These are phyloP conservation scores for Atkinsonella texensis DNA, from an alignment of 2,329 filamentous ascomycete species.

Conservation along the genomic window DNA sequence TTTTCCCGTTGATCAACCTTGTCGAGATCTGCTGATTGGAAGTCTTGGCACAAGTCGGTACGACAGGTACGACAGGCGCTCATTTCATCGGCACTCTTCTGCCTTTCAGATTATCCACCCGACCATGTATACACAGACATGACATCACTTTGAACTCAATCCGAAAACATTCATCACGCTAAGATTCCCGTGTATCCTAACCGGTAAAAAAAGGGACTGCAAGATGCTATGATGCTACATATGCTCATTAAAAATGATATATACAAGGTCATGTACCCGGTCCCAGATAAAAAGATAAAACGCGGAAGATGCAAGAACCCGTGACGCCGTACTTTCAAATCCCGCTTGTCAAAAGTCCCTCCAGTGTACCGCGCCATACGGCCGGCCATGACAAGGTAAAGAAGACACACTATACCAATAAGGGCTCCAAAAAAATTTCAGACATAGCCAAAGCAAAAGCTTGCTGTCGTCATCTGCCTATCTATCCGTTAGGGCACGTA, in stretches of 20 bases:
- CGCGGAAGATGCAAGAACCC: background rate
- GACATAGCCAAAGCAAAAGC: background rate
- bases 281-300: background rate
- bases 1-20: too few relatives aligned
- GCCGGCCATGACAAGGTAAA: background rate
- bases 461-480: background rate
- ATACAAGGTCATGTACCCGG: background rate
- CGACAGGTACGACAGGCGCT: too few relatives aligned
- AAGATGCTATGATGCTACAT: constrained; percentile 2
- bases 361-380: background rate
- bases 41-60: too few relatives aligned
- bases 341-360: background rate
- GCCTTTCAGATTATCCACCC: too few relatives aligned
- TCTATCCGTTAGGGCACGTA: constrained; percentile 16
- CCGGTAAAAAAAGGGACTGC: background rate
- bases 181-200: background rate
- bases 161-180: background rate
- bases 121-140: too few relatives aligned
- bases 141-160: too few relatives aligned
- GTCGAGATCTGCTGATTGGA: too few relatives aligned
- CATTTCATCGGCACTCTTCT: too few relatives aligned
- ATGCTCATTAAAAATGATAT: background rate
- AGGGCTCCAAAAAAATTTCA: background rate
- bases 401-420: background rate
- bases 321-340: background rate